These are phyloP conservation scores for Thraustochytrium striatum DNA, from an alignment of 352 stramenopile species.

Conservation along the genomic window DNA sequence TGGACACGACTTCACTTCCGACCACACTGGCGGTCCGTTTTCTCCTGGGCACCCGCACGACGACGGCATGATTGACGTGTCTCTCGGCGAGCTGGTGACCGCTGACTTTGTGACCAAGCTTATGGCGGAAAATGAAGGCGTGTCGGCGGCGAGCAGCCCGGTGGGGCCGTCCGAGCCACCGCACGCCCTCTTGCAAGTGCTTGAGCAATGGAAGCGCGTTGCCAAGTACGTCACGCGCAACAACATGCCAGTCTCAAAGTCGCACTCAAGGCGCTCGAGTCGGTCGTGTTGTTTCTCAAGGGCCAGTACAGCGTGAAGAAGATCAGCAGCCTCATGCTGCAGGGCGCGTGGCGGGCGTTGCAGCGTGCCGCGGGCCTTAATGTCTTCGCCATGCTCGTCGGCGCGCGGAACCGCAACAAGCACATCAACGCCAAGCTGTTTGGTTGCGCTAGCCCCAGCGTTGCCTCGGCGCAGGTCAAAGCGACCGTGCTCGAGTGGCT, in stretches of 20 bases:
- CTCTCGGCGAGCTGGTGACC: neutral
- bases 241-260: neutral
- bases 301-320: neutral
- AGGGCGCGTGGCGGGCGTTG: neutral
- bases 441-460: neutral
- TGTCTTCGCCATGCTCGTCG: slow-evolving; percentile 18
- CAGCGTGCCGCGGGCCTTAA: slow-evolving; percentile 34
- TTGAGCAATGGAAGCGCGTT: slow-evolving; percentile 37
- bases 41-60: neutral
- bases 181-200: neutral
- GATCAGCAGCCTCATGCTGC: neutral
- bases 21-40: neutral
- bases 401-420: neutral
- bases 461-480: slow-evolving; percentile 64
- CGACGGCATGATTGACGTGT: neutral
- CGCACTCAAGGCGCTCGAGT: slow-evolving; percentile 4
- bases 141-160: no score
- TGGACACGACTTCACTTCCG: neutral
- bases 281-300: slow-evolving; percentile 41
- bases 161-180: no score
- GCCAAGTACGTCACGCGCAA: slow-evolving; percentile 36
- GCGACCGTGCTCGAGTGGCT: slow-evolving; percentile 71
- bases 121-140: neutral
- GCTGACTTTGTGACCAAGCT: slow-evolving; percentile 7
- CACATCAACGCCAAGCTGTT: neutral